A percentile compares a stretch with the other conserved stretches of the same genome.
phyloP scores from a whole-genome alignment of 306 rosid genomes.

The Cucurbita maxima region DNA sequence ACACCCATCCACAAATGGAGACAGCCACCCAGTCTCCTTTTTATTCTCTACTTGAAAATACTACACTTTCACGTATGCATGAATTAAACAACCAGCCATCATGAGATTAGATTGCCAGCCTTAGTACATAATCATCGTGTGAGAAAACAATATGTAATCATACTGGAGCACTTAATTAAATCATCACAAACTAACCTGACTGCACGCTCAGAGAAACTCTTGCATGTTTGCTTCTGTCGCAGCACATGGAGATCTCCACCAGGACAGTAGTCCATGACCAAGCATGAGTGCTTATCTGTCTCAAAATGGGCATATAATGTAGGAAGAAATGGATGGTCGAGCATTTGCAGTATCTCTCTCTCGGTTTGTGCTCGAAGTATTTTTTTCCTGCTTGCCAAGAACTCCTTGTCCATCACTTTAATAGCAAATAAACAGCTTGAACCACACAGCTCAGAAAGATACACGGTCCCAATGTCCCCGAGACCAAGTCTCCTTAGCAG shows the following conservation, averaged over 20 bases:
- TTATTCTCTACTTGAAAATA: background rate
- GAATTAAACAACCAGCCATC: background rate
- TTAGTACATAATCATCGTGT: background rate
- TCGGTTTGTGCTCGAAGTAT: constrained; percentile 86
- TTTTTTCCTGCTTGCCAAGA: constrained; percentile 65
- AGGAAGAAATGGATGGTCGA: constrained; percentile 98
- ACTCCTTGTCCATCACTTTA: constrained; percentile 90
- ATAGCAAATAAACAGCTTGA: constrained; percentile 70
- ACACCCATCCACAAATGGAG: background rate
- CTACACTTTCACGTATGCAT: background rate
- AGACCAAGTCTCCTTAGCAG: constrained; percentile 72
- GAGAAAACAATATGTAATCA: background rate
- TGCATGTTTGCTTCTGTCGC: constrained; percentile 72
- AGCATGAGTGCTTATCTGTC: constrained; percentile 73
- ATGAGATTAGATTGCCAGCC: background rate
- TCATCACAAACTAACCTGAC: constrained; percentile 36
- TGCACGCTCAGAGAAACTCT: constrained; percentile 80
- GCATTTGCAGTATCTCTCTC: constrained; percentile 75
- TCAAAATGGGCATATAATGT: constrained; percentile 61
- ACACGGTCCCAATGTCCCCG: constrained; percentile 96
- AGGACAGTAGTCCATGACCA: constrained; percentile 91
- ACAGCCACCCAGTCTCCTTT: background rate
- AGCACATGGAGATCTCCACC: constrained; percentile 93
- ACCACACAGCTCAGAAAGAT: constrained; percentile 76
- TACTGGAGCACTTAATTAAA: background rate